These are phyloP conservation scores for Fusarium protoensiforme DNA, from an alignment of 2,329 filamentous ascomycete genomes.

Conservation along the genomic window DNA sequence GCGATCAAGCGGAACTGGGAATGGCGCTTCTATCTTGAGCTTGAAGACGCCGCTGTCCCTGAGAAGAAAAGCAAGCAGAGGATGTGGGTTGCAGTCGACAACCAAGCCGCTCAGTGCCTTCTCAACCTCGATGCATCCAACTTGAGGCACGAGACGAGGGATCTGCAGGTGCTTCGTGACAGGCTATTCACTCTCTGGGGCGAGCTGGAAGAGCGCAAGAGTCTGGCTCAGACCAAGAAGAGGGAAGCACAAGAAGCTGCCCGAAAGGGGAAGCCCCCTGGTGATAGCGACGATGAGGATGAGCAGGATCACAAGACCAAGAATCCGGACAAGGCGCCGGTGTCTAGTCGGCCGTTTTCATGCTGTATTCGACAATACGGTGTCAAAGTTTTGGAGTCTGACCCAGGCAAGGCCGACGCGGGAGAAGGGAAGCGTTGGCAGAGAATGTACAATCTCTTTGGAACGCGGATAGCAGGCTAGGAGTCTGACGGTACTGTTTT, in stretches of 20 bases:
- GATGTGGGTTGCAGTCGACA: slow-evolving; percentile 77
- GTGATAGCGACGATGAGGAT: slow-evolving; percentile 52
- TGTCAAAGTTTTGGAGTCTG: slow-evolving; percentile 56
- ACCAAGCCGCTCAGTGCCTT: slow-evolving; percentile 61
- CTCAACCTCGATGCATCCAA: slow-evolving; percentile 60
- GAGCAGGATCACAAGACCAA: slow-evolving; percentile 14
- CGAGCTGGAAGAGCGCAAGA: slow-evolving; percentile 79
- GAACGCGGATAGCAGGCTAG: slow-evolving; percentile 63
- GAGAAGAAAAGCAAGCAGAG: slow-evolving; percentile 52
- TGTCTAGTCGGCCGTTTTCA: slow-evolving; percentile 70
- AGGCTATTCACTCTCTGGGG: slow-evolving; percentile 87
- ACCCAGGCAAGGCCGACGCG: slow-evolving; percentile 57
- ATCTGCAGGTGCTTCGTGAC: slow-evolving; percentile 69
- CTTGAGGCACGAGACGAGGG: slow-evolving; percentile 63
- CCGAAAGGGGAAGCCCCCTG: slow-evolving; percentile 48
- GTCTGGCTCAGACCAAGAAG: slow-evolving; percentile 45
- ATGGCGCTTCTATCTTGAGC: slow-evolving; percentile 83
- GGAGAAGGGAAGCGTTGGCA: slow-evolving; percentile 66
- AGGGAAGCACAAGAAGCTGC: slow-evolving; percentile 38
- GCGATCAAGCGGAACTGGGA: slow-evolving; percentile 67
- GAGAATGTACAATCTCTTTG: slow-evolving; percentile 72
- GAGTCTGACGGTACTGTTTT: neutral
- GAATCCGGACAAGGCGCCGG: slow-evolving; percentile 4
- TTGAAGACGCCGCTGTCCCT: slow-evolving; percentile 72
- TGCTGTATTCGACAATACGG: slow-evolving; percentile 81